Evolutionary conservation across 2,329 filamentous ascomycete genomes (phyloP), one percentile per base, ranked within the genome.

Genomic region (Botryotinia globosa): DNA sequence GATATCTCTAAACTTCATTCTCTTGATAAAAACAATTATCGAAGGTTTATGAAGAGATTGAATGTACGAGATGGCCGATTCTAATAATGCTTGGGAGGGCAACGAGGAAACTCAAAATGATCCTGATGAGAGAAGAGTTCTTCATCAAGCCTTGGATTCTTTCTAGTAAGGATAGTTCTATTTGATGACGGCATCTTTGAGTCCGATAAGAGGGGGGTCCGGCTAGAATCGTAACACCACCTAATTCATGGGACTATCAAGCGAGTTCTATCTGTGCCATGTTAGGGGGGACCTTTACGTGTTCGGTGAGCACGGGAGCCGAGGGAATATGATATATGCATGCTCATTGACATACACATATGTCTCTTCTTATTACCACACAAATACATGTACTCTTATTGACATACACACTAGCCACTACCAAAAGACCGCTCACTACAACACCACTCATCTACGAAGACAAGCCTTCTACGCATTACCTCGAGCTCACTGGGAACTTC

Each of bases 381-480:
- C 16, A 56, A 25, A 45, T 4, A 34, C 20, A 18, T 25, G 12
- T 16, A 67, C 48, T 29, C 42, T 42, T 20, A 65, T 45, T 71
- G 45, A 73, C 72, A 37, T 59, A n/a, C 39, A 42, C 58, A 73
- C 29, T 77, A 97, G 94, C 71, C 92, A 94, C 82, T 98, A 98
- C 81, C 91, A 92, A 76, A 92, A 91, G 78, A 88, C 90, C 37
- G 92, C 94, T 8, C 95, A 98, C 81, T 92, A 92, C 83, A 97
- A 97, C 82, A 91, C 92, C 76, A 98, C 95, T 7, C 95, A 98
- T 82, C 87, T 94, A 29, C 91, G 96, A 34, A 90, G 97, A 42
- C 94, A 96, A 82, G 92, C 94, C 22, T 98, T 99, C 83, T 99
- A 98, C 81, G 92, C 94, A 14, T 86, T 99, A 9, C 94, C 95